Conservation (phyloP, 2,329 filamentous ascomycete genomes). For the Botrytis deweyae region DNA sequence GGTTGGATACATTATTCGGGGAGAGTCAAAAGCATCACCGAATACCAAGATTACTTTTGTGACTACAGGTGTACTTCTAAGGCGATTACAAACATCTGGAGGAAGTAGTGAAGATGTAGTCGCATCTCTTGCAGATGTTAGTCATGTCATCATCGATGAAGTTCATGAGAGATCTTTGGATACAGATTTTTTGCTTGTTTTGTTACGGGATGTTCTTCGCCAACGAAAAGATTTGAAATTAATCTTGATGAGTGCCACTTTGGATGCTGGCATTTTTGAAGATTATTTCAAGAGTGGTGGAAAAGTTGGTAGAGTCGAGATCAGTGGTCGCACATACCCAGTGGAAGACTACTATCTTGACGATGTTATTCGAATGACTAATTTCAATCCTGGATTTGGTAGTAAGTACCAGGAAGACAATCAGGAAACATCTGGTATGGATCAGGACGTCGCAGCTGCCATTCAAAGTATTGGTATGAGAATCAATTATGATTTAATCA, state of each 20-base stretch:
- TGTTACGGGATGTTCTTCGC: slow-evolving; percentile 78
- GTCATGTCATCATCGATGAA: slow-evolving; percentile 93
- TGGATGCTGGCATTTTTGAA: slow-evolving; percentile 83
- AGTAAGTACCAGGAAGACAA: slow-evolving; percentile 43
- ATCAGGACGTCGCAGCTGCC: slow-evolving; percentile 63
- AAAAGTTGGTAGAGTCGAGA: slow-evolving; percentile 78
- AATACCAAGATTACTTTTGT: slow-evolving; percentile 91
- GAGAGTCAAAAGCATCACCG: slow-evolving; percentile 71
- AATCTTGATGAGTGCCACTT: slow-evolving; percentile 92
- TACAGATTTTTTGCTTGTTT: slow-evolving; percentile 87
- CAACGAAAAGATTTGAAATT: slow-evolving; percentile 78
- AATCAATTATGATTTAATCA: slow-evolving; percentile 88
- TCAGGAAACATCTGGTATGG: slow-evolving; percentile 48
- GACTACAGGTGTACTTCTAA: slow-evolving; percentile 88
- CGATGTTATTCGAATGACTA: slow-evolving; percentile 78
- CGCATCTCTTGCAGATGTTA: slow-evolving; percentile 81
- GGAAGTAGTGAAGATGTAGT: slow-evolving; percentile 77
- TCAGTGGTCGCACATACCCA: slow-evolving; percentile 83
- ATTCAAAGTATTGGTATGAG: slow-evolving; percentile 74
- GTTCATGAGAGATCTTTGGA: slow-evolving; percentile 95
- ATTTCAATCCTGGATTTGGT: slow-evolving; percentile 55
- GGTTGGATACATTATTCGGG: slow-evolving; percentile 87
- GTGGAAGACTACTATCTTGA: slow-evolving; percentile 89
- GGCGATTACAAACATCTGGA: slow-evolving; percentile 87
- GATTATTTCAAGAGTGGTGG: slow-evolving; percentile 74